Conservation (phyloP, 2,329 filamentous ascomycete species). For the Fusarium sp. region DNA sequence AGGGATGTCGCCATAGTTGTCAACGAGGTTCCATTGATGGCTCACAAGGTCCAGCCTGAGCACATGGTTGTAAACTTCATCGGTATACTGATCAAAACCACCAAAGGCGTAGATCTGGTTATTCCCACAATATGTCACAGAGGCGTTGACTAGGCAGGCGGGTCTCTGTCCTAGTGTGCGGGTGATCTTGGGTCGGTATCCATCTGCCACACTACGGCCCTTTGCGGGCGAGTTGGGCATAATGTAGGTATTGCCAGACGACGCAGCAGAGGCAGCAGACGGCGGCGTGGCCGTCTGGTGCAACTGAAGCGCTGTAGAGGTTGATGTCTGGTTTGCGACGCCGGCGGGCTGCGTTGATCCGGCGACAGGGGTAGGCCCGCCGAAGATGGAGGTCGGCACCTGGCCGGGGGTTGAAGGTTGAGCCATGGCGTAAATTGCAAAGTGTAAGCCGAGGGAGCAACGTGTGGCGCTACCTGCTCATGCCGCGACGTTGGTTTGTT, state of each 20-base stretch:
- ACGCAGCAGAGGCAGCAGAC: constrained; percentile 50
- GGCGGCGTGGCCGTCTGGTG: constrained; percentile 35
- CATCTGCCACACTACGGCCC: constrained; percentile 72
- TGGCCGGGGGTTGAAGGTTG: constrained; percentile 59
- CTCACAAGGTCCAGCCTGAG: constrained; percentile 87
- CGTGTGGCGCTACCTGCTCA: constrained; percentile 38
- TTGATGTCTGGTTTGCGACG: constrained; percentile 43
- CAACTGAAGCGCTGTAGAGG: constrained; percentile 41
- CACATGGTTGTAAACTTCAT: constrained; percentile 99
- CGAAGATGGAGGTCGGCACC: constrained; percentile 60
- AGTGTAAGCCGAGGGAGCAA: constrained; percentile 22
- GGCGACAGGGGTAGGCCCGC: constrained; percentile 50
- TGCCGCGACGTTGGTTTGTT: constrained; percentile 29
- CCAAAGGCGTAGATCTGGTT: constrained; percentile 99
- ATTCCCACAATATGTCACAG: constrained; percentile 97
- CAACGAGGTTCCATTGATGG: constrained; percentile 93
- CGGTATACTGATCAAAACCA: constrained; percentile 98
- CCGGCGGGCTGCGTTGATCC: constrained; percentile 40
- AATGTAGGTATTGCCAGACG: constrained; percentile 85
- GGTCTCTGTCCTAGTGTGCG: constrained; percentile 84
- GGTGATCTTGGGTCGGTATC: constrained; percentile 86
- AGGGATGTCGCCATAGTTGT: constrained; percentile 98
- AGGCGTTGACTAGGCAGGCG: constrained; percentile 96
- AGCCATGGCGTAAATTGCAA: constrained; percentile 52
- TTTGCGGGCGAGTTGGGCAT: constrained; percentile 89